Evolutionary conservation across 208 protist genomes (phyloP).

Genomic region (Acanthamoeba sp.): DNA sequence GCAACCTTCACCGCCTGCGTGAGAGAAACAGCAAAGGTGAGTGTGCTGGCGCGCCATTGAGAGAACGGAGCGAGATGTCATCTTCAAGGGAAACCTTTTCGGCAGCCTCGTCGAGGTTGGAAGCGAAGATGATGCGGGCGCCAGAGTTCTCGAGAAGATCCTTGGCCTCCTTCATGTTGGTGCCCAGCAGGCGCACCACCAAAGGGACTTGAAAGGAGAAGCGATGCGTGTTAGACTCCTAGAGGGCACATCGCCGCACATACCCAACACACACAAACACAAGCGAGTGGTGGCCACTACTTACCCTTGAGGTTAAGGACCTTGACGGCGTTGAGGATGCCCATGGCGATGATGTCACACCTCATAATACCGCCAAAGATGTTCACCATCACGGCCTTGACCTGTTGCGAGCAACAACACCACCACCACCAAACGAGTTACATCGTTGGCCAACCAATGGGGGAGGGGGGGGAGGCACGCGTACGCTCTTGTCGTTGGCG

Average conservation of each 20-base stretch:
- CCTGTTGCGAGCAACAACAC: too few relatives aligned
- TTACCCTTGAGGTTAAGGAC: slow-evolving; percentile 89
- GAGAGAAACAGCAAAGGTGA: too few relatives aligned
- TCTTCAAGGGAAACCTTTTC: too few relatives aligned
- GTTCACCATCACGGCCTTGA: slow-evolving; percentile 97
- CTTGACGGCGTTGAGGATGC: slow-evolving; percentile 95
- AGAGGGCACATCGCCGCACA: background rate
- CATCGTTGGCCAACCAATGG: background rate
- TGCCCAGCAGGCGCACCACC: slow-evolving; percentile 93
- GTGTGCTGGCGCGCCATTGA: too few relatives aligned
- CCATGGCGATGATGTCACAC: slow-evolving; percentile 98
- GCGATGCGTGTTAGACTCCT: background rate
- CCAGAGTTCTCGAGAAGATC: slow-evolving; percentile 92
- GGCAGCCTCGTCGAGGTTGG: slow-evolving; percentile 89
- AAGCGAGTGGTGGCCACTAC: slow-evolving; percentile 93
- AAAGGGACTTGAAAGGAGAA: background rate
- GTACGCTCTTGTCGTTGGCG: slow-evolving; percentile 85
- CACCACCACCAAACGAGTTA: too few relatives aligned
- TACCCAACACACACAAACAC: slow-evolving; percentile 33
- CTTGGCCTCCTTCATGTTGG: slow-evolving; percentile 96
- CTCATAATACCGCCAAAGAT: slow-evolving; percentile 99
- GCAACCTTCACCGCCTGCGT: slow-evolving; percentile 74
- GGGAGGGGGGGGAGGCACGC: too few relatives aligned
- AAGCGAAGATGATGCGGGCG: slow-evolving; percentile 83
- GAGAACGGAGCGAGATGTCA: too few relatives aligned